These are phyloP conservation scores for Zymoseptoria pseudotritici DNA, from an alignment of 2,329 filamentous ascomycete genomes.

Conservation along the genomic window DNA sequence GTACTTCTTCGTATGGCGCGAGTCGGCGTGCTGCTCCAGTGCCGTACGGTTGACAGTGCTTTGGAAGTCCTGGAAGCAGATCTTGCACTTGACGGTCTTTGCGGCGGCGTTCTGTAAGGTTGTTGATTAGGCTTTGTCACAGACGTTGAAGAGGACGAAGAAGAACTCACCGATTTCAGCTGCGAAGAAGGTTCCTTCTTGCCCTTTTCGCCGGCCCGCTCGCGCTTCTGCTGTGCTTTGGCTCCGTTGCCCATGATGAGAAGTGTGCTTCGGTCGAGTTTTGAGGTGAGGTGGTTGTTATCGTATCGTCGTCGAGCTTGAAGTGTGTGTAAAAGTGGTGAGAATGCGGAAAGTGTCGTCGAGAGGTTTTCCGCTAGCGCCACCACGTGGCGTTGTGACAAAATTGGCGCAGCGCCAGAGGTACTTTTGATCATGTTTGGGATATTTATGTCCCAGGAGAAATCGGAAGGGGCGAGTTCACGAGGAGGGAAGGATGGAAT, in stretches of 20 bases:
- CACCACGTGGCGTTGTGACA: neutral
- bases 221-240: conserved; percentile 64
- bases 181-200: conserved; percentile 29
- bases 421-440: too few relatives aligned
- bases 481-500: too few relatives aligned
- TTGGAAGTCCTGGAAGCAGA: conserved; percentile 72
- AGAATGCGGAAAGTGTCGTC: neutral
- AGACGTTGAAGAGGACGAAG: neutral
- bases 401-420: neutral
- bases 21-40: conserved; percentile 62
- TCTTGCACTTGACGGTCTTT: conserved; percentile 67
- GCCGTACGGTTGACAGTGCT: conserved; percentile 67
- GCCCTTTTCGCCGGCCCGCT: conserved; percentile 59
- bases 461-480: neutral
- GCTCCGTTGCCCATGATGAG: conserved; percentile 40
- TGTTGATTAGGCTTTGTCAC: neutral
- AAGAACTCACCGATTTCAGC: conserved; percentile 15
- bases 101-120: conserved; percentile 59
- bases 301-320: neutral
- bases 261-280: too few relatives aligned
- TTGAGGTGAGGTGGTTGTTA: too few relatives aligned
- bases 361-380: neutral
- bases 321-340: neutral
- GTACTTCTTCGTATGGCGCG: conserved; percentile 69
- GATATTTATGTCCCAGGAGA: neutral